Evolutionary conservation across 2,329 filamentous ascomycete genomes (phyloP).

Genomic region (Harringtonia aguacate): DNA sequence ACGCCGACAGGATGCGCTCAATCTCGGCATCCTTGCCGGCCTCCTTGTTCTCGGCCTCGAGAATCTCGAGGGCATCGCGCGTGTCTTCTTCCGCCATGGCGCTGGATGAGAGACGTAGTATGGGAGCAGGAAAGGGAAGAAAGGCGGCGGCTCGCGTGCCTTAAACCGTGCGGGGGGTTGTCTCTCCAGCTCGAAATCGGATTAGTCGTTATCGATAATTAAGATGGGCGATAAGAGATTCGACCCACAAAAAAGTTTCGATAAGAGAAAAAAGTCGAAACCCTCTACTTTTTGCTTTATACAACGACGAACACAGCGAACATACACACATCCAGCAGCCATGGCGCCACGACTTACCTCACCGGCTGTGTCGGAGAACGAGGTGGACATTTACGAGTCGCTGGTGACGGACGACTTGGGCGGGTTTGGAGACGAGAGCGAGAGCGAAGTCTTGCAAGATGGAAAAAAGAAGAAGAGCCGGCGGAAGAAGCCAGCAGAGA

Average conservation of each 20-base stretch:
- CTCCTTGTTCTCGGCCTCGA: slow-evolving; percentile 79
- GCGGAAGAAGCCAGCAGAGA: slow-evolving; percentile 12
- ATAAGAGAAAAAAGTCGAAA: neutral
- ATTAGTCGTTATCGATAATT: too few relatives aligned
- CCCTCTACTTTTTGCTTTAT: neutral
- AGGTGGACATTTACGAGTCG: slow-evolving; percentile 78
- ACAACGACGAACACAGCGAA: too few relatives aligned
- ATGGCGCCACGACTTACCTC: slow-evolving; percentile 71
- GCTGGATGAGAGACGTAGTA: too few relatives aligned
- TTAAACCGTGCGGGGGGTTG: neutral
- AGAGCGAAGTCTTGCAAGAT: slow-evolving; percentile 23
- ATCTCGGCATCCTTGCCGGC: slow-evolving; percentile 97
- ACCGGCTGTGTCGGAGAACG: slow-evolving; percentile 76
- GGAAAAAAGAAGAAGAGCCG: slow-evolving; percentile 11
- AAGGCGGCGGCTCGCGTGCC: too few relatives aligned
- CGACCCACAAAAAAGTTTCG: too few relatives aligned
- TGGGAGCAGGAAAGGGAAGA: too few relatives aligned
- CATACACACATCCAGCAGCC: neutral
- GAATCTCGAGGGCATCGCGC: slow-evolving; percentile 62
- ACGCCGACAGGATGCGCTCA: slow-evolving; percentile 83
- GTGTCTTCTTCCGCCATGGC: slow-evolving; percentile 18
- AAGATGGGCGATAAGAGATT: neutral
- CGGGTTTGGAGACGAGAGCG: slow-evolving; percentile 32
- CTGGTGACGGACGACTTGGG: slow-evolving; percentile 47
- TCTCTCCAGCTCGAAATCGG: too few relatives aligned